These are phyloP conservation scores for Globisporangium takayamanum DNA, from an alignment of 352 stramenopile species.

Conservation along the genomic window DNA sequence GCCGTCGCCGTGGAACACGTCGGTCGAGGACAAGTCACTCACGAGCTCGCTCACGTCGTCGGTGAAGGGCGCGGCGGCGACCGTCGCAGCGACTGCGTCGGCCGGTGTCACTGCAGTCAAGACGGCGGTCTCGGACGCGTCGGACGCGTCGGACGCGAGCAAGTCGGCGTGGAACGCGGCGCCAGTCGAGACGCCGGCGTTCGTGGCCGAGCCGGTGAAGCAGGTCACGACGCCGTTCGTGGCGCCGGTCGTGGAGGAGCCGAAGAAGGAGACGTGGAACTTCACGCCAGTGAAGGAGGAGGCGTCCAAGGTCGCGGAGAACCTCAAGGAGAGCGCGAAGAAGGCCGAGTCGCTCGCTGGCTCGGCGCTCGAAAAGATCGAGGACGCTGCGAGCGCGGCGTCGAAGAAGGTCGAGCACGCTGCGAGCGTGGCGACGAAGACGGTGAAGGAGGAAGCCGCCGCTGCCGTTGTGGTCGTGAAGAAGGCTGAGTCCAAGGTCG, in stretches of 20 bases:
- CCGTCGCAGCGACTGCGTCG: conserved; percentile 4
- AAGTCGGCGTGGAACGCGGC: conserved; percentile 13
- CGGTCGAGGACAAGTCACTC: conserved; percentile 9
- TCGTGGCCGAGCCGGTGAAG: conserved; percentile 17
- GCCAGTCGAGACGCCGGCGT: conserved; percentile 10
- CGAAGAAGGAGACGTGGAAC: conserved; percentile 23
- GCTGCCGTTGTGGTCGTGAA: conserved; percentile 15
- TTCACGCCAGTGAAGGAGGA: conserved; percentile 22
- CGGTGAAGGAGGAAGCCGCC: conserved; percentile 21
- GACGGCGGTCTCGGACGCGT: conserved; percentile 1
- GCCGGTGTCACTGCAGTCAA: conserved; percentile 6
- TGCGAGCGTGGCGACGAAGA: conserved; percentile 5
- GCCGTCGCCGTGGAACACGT: conserved; percentile 12
- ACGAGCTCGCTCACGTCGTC: conserved; percentile 2
- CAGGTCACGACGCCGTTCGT: conserved; percentile 12
- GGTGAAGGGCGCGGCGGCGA: conserved; percentile 3
- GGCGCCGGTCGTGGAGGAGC: conserved; percentile 10
- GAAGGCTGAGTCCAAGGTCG: conserved; percentile 16
- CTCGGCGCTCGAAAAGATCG: conserved; percentile 9
- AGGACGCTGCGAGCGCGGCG: conserved; percentile 5
- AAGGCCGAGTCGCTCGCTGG: conserved; percentile 3
- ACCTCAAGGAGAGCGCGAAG: conserved; percentile 13
- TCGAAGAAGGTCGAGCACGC: conserved; percentile 15
- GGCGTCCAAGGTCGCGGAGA: conserved; percentile 17
- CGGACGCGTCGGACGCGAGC: conserved; percentile 1